phyloP scores from a whole-genome alignment of 768 basidiomycete species.

The Amyloporia xantha region DNA sequence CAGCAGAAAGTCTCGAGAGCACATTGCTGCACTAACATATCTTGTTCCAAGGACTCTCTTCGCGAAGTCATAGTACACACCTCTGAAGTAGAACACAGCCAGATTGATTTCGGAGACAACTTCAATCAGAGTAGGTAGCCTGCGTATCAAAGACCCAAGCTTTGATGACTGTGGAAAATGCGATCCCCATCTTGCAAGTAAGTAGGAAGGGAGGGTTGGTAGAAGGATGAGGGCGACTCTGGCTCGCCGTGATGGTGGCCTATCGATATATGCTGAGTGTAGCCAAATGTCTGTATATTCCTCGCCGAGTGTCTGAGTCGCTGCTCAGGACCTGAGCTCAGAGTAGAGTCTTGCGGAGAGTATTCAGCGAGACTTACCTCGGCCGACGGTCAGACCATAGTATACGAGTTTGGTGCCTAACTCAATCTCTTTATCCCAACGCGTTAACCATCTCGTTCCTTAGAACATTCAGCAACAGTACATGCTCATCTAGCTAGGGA shows the following conservation, averaged over 20 bases:
- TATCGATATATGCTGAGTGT: conserved; percentile 38
- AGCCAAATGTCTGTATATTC: conserved; percentile 87
- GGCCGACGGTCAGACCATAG: conserved; percentile 67
- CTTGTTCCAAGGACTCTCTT: conserved; percentile 62
- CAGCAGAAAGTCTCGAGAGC: no score
- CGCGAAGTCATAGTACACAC: conserved; percentile 69
- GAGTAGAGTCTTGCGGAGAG: neutral
- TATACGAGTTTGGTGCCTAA: conserved; percentile 61
- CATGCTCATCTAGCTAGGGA: conserved; percentile 3
- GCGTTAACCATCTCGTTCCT: conserved; percentile 77
- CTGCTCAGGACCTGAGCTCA: conserved; percentile 21
- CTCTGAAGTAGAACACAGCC: conserved; percentile 72
- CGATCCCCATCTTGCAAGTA: conserved; percentile 44
- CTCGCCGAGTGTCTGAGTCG: conserved; percentile 80
- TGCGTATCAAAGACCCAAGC: conserved; percentile 25
- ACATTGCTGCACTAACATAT: conserved; percentile 54
- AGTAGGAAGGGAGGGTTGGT: conserved; percentile 58
- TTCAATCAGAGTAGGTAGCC: conserved; percentile 47
- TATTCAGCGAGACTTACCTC: conserved; percentile 41
- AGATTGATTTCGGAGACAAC: conserved; percentile 65
- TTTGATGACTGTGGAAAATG: conserved; percentile 28
- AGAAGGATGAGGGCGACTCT: conserved; percentile 57
- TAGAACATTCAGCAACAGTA: conserved; percentile 8
- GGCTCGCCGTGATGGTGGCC: conserved; percentile 38
- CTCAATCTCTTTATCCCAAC: conserved; percentile 80